A percentile compares a stretch with the other conserved stretches of the same genome.
Evolutionary conservation across 805 yeast species (phyloP).

Genomic region (Phaffomyces antillensis): DNA sequence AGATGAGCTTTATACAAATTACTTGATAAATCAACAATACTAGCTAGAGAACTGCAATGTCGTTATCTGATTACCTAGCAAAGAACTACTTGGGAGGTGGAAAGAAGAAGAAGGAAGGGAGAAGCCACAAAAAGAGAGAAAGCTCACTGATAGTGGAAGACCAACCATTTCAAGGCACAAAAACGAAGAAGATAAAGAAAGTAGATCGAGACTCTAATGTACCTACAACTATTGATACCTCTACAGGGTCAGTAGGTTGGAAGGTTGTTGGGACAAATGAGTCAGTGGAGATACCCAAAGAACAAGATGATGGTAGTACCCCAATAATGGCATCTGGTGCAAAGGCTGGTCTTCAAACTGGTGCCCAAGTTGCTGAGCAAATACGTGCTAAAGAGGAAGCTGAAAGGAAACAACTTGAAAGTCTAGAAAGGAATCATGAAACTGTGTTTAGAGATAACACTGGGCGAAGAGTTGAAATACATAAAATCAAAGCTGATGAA

Average conservation of each 20-base stretch:
- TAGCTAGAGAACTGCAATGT: not conserved
- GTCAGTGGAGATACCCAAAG: not conserved
- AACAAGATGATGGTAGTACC: not conserved
- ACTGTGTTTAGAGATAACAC: conserved; percentile 56
- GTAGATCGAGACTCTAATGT: not conserved
- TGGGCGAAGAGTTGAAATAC: conserved; percentile 47
- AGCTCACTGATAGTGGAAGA: conserved; percentile 18
- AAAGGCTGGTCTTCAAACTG: conserved; percentile 41
- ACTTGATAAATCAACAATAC: not conserved
- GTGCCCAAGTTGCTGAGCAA: conserved; percentile 33
- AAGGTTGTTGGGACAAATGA: conserved; percentile 19
- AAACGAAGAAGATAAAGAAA: not conserved
- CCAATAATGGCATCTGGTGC: conserved; percentile 26
- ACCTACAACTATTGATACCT: too few species aligned
- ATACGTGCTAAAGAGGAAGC: conserved; percentile 25
- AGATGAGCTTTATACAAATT: too few species aligned
- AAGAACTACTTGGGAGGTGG: conserved; percentile 35
- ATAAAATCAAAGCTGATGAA: conserved; percentile 21
- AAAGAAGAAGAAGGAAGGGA: conserved; percentile 21
- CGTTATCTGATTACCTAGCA: conserved; percentile 1
- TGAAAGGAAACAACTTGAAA: conserved; percentile 9
- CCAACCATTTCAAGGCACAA: conserved; percentile 5
- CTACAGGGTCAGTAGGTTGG: conserved; percentile 15
- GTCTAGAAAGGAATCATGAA: conserved; percentile 14
- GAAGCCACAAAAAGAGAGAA: conserved; percentile 5